Evolutionary conservation across 345 rosid genomes (phyloP), one percentile per base, ranked within the genome.

Genomic region (Linum usitatissimum): DNA sequence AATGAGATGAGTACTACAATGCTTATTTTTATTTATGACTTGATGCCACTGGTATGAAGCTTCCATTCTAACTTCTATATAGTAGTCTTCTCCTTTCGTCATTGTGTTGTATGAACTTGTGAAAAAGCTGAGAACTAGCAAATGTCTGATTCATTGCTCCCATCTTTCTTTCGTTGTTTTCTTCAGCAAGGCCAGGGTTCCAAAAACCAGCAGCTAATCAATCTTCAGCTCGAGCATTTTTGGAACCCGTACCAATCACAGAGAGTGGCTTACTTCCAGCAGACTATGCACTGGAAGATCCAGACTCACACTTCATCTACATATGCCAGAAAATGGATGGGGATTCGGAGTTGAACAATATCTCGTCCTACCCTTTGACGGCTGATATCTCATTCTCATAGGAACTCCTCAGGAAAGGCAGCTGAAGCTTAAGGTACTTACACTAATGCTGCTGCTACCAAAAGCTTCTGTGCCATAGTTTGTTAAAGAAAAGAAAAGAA

Each of bases 121-220:
- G n/a, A 12, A 13, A 7, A n/a, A 54, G 17, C 9, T n/a, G 9
- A 34, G 30, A 55, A 14, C 51, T 14, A 9, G 15, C 17, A 7
- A 45, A 10, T 14, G 51, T 39, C 1, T 45, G 51, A 45, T 45
- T 6, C 1, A 3, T 45, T 45, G 10, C 51, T 45, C 17, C 15
- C 10, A 45, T 45, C 17, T 45, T 28, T 8, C 38, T 8, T 56
- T 66, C 8, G 38, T 34, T 62, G 51, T 4, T 30, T 53, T 49
- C 66, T 75, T 83, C 86, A 93, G 99, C 96, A 34, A 80, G 96
- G 82, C 97, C 97, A 4, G 96, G 87, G 53, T 87, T 83, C 57
- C 75, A 80, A 73, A 80, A 63, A 73, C 71, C 76, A 1, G 86
- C 59, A 19, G 78, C 76, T 57, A 70, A 73, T 65, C 78, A 86